Evolutionary conservation across 1,284 basidiomycete genomes (phyloP).

Genomic region (Boletus sp.): DNA sequence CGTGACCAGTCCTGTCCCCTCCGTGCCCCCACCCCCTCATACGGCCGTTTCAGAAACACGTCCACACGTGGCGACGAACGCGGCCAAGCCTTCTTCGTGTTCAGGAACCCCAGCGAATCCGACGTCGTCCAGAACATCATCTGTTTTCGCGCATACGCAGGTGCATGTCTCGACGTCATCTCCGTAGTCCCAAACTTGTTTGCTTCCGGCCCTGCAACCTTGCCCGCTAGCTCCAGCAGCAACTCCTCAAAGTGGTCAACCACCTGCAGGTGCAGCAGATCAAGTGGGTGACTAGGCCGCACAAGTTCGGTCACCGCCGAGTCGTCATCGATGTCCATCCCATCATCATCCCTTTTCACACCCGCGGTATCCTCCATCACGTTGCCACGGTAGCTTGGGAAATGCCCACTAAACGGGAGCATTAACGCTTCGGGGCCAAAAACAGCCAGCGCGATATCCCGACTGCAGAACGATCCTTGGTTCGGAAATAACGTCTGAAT

Average conservation of each 20-base stretch:
- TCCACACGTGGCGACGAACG: constrained; percentile 46
- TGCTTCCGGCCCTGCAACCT: constrained; percentile 49
- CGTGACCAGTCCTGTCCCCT: constrained; percentile 69
- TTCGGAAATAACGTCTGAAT: constrained; percentile 31
- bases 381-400: constrained; percentile 36
- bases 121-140: constrained; percentile 51
- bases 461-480: constrained; percentile 35
- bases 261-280: constrained; percentile 65
- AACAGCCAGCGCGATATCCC: constrained; percentile 41
- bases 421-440: constrained; percentile 39
- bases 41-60: constrained; percentile 51
- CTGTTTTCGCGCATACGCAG: constrained; percentile 42
- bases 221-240: constrained; percentile 54
- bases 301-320: constrained; percentile 22
- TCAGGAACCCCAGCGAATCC: constrained; percentile 59
- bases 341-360: constrained; percentile 43
- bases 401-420: constrained; percentile 37
- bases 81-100: constrained; percentile 32
- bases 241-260: constrained; percentile 65
- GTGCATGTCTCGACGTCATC: constrained; percentile 54
- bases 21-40: constrained; percentile 47
- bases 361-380: constrained; percentile 20
- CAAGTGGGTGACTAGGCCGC: constrained; percentile 55
- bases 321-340: constrained; percentile 64
- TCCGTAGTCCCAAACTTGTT: constrained; percentile 31